Evolutionary conservation across 2,329 filamentous ascomycete species (phyloP).

Genomic region (Claviceps lovelessii): DNA sequence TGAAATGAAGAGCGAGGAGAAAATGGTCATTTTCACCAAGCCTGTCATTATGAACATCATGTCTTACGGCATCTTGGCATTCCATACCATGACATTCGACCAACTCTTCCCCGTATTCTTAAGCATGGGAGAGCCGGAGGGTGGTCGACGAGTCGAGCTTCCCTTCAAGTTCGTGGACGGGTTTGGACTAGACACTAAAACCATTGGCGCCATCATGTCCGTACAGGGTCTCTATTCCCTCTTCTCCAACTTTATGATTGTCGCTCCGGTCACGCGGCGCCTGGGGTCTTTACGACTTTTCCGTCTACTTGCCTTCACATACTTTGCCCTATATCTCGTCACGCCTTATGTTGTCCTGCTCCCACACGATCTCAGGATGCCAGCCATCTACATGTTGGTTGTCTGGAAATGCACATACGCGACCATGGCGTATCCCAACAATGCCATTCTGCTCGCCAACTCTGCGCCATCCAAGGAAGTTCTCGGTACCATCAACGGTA

Average conservation of each 20-base stretch:
- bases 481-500: slow-evolving; percentile 83
- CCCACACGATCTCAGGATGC: slow-evolving; percentile 54
- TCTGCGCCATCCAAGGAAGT: slow-evolving; percentile 71
- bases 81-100: slow-evolving; percentile 95
- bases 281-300: slow-evolving; percentile 73
- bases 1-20: slow-evolving; percentile 14
- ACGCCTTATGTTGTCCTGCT: slow-evolving; percentile 83
- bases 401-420: slow-evolving; percentile 89
- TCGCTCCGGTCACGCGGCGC: slow-evolving; percentile 60
- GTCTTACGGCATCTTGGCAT: slow-evolving; percentile 83
- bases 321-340: slow-evolving; percentile 75
- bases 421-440: slow-evolving; percentile 80
- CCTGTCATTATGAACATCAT: slow-evolving; percentile 79
- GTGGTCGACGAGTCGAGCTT: slow-evolving; percentile 36
- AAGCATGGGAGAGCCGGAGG: slow-evolving; percentile 46
- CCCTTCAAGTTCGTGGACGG: slow-evolving; percentile 86
- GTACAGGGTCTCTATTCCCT: slow-evolving; percentile 84
- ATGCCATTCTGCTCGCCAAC: slow-evolving; percentile 79
- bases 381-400: slow-evolving; percentile 62
- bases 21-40: slow-evolving; percentile 53
- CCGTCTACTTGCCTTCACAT: slow-evolving; percentile 63
- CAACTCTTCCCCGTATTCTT: slow-evolving; percentile 87
- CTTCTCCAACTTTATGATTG: slow-evolving; percentile 69
- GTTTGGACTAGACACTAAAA: slow-evolving; percentile 68
- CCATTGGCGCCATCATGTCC: slow-evolving; percentile 77